These are phyloP conservation scores for Flaveria sonorensis DNA, from an alignment of 129 eudicot species.

Conservation along the genomic window DNA sequence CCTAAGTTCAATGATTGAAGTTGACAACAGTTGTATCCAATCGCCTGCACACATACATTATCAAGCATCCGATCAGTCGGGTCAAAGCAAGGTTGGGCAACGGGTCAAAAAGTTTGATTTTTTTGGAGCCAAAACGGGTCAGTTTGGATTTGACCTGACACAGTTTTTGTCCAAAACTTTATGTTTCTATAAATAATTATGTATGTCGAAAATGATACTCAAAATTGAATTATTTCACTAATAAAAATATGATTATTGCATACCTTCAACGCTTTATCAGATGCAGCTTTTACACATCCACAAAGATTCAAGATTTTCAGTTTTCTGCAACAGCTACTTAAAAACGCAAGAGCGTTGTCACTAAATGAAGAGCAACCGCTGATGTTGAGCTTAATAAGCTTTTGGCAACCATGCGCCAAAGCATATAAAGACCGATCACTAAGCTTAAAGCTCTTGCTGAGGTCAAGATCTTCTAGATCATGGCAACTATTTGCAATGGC, in stretches of 20 bases:
- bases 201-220: neutral
- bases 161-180: neutral
- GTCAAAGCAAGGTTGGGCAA: neutral
- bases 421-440: slow-evolving; percentile 81
- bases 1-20: slow-evolving; percentile 79
- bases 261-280: slow-evolving; percentile 85
- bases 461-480: slow-evolving; percentile 78
- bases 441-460: slow-evolving; percentile 89
- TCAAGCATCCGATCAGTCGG: neutral
- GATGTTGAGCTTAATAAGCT: slow-evolving; percentile 71
- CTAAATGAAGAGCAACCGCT: slow-evolving; percentile 86
- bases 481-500: slow-evolving; percentile 65
- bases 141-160: neutral
- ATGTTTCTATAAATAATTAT: neutral
- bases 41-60: slow-evolving; percentile 52
- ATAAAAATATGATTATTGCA: neutral
- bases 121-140: neutral
- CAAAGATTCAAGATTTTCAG: slow-evolving; percentile 75
- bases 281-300: slow-evolving; percentile 89
- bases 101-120: neutral
- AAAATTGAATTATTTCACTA: neutral
- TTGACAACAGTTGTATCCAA: slow-evolving; percentile 68
- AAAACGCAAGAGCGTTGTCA: slow-evolving; percentile 68
- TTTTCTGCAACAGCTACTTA: slow-evolving; percentile 63
- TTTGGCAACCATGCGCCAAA: slow-evolving; percentile 79